phyloP scores from a whole-genome alignment of 192 early-diverging fungal genomes.

The Coemansia nantahalensis region DNA sequence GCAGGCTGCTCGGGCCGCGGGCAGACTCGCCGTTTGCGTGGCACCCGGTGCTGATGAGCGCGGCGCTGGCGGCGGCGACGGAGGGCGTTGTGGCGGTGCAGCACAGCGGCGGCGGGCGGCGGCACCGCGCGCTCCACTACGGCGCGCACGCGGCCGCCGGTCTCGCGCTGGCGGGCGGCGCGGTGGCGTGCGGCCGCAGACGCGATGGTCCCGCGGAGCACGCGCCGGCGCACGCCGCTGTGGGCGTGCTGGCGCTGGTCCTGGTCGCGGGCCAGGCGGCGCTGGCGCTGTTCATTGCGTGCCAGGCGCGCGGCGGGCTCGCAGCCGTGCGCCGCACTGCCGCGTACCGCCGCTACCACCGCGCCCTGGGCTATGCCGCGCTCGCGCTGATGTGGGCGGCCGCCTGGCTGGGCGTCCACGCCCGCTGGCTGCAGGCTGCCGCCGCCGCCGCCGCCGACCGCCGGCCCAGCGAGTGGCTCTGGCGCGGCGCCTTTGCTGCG shows the following conservation, averaged over 20 bases:
- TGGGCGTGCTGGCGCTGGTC: slow-evolving; percentile 9
- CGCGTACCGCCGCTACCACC: slow-evolving; percentile 11
- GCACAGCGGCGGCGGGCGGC: neutral
- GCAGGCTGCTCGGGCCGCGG: neutral
- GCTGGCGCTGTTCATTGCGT: slow-evolving; percentile 3
- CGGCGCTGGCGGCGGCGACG: slow-evolving; percentile 16
- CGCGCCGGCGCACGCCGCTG: slow-evolving; percentile 2
- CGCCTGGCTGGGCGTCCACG: slow-evolving; percentile 33
- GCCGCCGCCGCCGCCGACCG: neutral
- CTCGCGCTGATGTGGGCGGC: slow-evolving; percentile 19
- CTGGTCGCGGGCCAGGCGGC: slow-evolving; percentile 10
- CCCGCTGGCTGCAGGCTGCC: slow-evolving; percentile 5
- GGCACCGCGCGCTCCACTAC: neutral
- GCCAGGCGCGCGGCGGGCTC: no score
- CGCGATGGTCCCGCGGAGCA: no score
- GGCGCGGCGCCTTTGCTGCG: slow-evolving; percentile 12
- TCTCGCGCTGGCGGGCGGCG: neutral
- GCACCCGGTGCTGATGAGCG: slow-evolving; percentile 31
- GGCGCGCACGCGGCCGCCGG: neutral
- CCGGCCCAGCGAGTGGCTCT: slow-evolving; percentile 12
- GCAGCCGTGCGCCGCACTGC: no score
- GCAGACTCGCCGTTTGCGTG: slow-evolving; percentile 9
- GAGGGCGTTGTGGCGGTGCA: slow-evolving; percentile 17
- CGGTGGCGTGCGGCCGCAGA: neutral
- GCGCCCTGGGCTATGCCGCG: slow-evolving; percentile 8